These are phyloP conservation scores for Chaetomium sp. DNA, from an alignment of 2,329 filamentous ascomycete species.

Conservation along the genomic window DNA sequence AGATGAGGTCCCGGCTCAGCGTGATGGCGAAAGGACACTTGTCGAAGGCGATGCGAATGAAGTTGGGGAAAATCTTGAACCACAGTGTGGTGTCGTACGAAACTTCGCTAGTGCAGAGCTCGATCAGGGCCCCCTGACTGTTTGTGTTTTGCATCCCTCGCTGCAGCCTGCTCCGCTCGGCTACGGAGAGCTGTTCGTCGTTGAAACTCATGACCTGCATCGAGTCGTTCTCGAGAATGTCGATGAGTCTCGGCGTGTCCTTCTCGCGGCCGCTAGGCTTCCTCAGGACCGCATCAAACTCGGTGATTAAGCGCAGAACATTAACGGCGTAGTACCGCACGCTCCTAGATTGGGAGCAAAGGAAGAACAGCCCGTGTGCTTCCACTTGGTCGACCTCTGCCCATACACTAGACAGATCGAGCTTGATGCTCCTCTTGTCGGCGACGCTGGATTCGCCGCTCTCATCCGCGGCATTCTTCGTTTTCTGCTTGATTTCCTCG, in stretches of 20 bases:
- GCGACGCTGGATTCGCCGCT: slow-evolving; percentile 61
- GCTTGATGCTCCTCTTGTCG: slow-evolving; percentile 73
- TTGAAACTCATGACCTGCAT: slow-evolving; percentile 88
- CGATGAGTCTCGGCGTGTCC: slow-evolving; percentile 75
- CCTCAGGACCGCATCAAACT: slow-evolving; percentile 87
- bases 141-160: slow-evolving; percentile 85
- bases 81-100: slow-evolving; percentile 93
- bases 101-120: slow-evolving; percentile 92
- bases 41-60: slow-evolving; percentile 87
- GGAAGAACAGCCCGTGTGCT: slow-evolving; percentile 93
- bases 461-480: slow-evolving; percentile 69
- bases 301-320: slow-evolving; percentile 85
- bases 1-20: slow-evolving; percentile 87
- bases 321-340: slow-evolving; percentile 91
- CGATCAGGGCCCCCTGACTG: slow-evolving; percentile 82
- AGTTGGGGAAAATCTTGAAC: slow-evolving; percentile 97
- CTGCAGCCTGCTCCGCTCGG: slow-evolving; percentile 88
- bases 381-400: slow-evolving; percentile 96
- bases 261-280: slow-evolving; percentile 62
- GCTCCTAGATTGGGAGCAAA: slow-evolving; percentile 90
- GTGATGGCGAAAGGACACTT: slow-evolving; percentile 90
- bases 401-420: slow-evolving; percentile 85
- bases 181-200: slow-evolving; percentile 86
- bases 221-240: slow-evolving; percentile 88
- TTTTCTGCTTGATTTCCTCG: slow-evolving; percentile 88